These are phyloP conservation scores for Hypoxylon fuscum DNA, from an alignment of 495 filamentous ascomycete genomes.

Conservation along the genomic window DNA sequence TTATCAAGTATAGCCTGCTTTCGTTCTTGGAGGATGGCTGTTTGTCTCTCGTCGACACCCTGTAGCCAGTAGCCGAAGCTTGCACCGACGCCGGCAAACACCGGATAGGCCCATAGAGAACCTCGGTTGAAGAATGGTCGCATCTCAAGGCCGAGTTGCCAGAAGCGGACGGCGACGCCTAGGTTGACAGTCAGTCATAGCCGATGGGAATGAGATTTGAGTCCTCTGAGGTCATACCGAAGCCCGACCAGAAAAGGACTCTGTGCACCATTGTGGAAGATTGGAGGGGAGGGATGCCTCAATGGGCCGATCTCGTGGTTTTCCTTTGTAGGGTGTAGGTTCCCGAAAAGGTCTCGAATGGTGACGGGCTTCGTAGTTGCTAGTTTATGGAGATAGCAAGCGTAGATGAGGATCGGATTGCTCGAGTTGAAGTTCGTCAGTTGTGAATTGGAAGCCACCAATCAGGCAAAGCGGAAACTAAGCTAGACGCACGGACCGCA, in stretches of 20 bases:
- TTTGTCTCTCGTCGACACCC: slow-evolving; percentile 82
- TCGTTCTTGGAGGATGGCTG: slow-evolving; percentile 76
- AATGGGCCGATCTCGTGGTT: slow-evolving; percentile 19
- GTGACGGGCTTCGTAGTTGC: slow-evolving; percentile 5
- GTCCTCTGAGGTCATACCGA: slow-evolving; percentile 71
- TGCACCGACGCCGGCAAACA: slow-evolving; percentile 84
- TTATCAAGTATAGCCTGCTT: slow-evolving; percentile 85
- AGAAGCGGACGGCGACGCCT: slow-evolving; percentile 91
- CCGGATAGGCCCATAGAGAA: slow-evolving; percentile 88
- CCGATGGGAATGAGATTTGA: slow-evolving; percentile 9
- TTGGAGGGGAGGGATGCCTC: slow-evolving; percentile 22
- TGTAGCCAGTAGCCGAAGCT: slow-evolving; percentile 97
- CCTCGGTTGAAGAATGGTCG: slow-evolving; percentile 84
- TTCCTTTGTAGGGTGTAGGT: slow-evolving; percentile 11
- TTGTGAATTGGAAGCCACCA: slow-evolving; percentile 31
- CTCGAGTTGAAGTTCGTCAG: slow-evolving; percentile 27
- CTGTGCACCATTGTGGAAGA: slow-evolving; percentile 65
- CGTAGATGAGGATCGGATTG: slow-evolving; percentile 3
- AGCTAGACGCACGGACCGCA: slow-evolving; percentile 30
- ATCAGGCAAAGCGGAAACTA: slow-evolving; percentile 27
- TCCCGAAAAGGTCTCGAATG: slow-evolving; percentile 2
- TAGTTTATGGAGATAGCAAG: slow-evolving; percentile 1
- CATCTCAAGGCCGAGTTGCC: slow-evolving; percentile 99
- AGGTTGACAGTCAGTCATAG: slow-evolving; percentile 13
- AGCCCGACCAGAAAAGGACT: slow-evolving; percentile 95